Conservation (phyloP, 345 rosid genomes). For the Kandelia obovata region DNA sequence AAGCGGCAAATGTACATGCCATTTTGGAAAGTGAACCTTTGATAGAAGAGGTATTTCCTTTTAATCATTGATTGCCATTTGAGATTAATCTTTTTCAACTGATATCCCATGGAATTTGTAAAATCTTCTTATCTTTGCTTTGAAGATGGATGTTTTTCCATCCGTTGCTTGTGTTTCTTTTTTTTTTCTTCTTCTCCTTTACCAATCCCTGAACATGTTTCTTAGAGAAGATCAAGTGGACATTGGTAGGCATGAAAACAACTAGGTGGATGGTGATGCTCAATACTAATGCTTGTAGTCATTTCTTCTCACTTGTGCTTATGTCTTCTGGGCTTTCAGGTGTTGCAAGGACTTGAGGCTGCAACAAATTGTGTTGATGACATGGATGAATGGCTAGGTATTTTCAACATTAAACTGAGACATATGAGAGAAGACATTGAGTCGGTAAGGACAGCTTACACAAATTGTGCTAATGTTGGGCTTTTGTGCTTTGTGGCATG, state of each 20-base stretch:
- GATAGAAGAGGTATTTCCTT: slow-evolving; percentile 67
- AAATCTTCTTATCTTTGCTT: background rate
- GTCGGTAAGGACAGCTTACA: slow-evolving; percentile 51
- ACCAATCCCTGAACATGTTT: too few species aligned
- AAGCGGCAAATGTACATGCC: slow-evolving; percentile 99
- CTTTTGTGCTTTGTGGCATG: slow-evolving; percentile 11
- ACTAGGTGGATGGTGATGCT: background rate
- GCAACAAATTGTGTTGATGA: slow-evolving; percentile 92
- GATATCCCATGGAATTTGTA: background rate
- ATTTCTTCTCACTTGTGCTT: background rate
- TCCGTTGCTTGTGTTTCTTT: background rate
- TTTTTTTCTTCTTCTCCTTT: background rate
- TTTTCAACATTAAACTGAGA: slow-evolving; percentile 93
- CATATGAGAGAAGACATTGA: slow-evolving; percentile 99
- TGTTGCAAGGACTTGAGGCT: slow-evolving; percentile 88
- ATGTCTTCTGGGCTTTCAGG: slow-evolving; percentile 45
- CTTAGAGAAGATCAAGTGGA: too few species aligned
- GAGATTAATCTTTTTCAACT: background rate
- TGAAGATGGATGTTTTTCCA: background rate
- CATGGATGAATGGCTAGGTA: slow-evolving; percentile 98
- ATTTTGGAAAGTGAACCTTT: slow-evolving; percentile 94
- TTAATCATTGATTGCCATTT: background rate
- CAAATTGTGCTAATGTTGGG: slow-evolving; percentile 7
- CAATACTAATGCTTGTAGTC: background rate
- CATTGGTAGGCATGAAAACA: too few species aligned